Evolutionary conservation across 1,284 basidiomycete genomes (phyloP), one percentile per base, ranked within the genome.

Genomic region (Fistulina hepatica): DNA sequence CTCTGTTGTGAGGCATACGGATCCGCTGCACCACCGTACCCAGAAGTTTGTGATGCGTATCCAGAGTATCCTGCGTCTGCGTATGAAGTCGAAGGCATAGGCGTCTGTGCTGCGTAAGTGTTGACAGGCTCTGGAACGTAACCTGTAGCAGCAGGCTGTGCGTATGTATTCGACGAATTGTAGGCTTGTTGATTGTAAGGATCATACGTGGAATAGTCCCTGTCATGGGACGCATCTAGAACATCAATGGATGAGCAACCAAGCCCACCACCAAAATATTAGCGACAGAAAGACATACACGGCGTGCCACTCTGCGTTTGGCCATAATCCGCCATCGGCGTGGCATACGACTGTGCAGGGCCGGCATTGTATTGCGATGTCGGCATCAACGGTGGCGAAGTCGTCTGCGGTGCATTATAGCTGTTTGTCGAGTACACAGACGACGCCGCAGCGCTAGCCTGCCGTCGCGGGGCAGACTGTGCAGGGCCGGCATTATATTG

Each of bases 171-270:
- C 9, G 57, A 48, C 19, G 58, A 43, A 19, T 61, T 56, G 44
- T 71, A 76, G n/a, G n/a, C n/a, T 27, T 69, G 60, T 34, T 77
- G 71, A 21, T 72, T 67, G 39, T 63, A 61, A 3, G 66, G 61
- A 44, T 73, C n/a, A n/a, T n/a, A 72, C 30, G 52, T 54, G 10
- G 66, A 58, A 13, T 61, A 55, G 42, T 71, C 65, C 39, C 67
- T 68, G 30, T 69, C 63, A 42, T 76, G 73, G 8, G 64, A 59
- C 13, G 61, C 51, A 8, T 69, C 66, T 21, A 69, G 63, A 45
- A 74, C 67, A 49, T 78, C 76, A 79, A 44, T 4, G 31, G 39
- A 20, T 31, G n/a, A n/a, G n/a, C 34, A 30, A 44, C 20, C 46
- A 31, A 49, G 28, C 23, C 37, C 39, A 37, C 36, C n/a, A 22